phyloP scores from a whole-genome alignment of 257 asterid species.

The Solanum ossicruentum region DNA sequence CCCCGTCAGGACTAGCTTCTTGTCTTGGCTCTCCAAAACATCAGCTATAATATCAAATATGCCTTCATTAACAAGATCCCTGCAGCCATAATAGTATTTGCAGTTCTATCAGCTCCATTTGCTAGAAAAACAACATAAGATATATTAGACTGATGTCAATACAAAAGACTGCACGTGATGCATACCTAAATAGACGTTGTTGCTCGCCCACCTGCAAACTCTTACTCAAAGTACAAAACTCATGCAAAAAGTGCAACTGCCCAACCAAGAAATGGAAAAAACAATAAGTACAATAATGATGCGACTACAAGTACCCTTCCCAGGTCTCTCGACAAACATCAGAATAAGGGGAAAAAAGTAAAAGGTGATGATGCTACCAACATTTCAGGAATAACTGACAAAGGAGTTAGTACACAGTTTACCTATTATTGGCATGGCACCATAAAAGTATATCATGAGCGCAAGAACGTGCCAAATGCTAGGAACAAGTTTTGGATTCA shows the following conservation, averaged over 20 bases:
- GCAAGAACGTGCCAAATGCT: neutral
- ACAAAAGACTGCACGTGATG: neutral
- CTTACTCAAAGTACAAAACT: constrained; percentile 84
- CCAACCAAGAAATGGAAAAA: neutral
- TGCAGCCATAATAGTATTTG: constrained; percentile 10
- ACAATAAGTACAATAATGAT: neutral
- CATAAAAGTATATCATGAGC: neutral
- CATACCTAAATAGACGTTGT: constrained; percentile 74
- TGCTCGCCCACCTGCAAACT: constrained; percentile 95
- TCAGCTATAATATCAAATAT: constrained; percentile 70
- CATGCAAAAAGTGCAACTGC: constrained; percentile 81
- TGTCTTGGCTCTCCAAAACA: constrained; percentile 67
- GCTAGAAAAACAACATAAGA: neutral
- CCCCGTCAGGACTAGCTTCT: constrained; percentile 88
- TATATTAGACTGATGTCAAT: neutral
- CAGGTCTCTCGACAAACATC: neutral
- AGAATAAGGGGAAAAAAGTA: neutral
- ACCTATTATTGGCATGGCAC: neutral
- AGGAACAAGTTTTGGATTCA: neutral
- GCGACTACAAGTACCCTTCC: neutral
- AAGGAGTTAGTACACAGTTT: neutral
- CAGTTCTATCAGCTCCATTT: neutral
- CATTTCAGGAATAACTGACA: neutral
- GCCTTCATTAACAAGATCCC: constrained; percentile 93
- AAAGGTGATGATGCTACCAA: neutral